Conservation (phyloP, 192 early-diverging fungal genomes). For the Coemansia sp. region DNA sequence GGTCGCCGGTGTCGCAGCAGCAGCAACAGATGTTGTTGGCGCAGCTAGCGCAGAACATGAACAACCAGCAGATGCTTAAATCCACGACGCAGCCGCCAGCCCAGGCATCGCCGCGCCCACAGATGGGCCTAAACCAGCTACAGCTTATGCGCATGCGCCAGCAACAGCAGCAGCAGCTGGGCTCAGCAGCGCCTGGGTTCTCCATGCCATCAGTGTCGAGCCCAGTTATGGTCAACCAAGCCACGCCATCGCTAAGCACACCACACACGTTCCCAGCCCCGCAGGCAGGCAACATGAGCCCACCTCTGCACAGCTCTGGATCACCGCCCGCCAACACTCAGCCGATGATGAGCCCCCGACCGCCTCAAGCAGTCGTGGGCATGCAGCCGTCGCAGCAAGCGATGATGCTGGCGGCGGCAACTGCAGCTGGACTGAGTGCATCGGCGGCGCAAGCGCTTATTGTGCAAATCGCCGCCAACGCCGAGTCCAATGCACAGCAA, state of each 20-base stretch:
- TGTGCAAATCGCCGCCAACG: constrained; percentile 39
- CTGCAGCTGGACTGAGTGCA: constrained; percentile 36
- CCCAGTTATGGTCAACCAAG: constrained; percentile 20
- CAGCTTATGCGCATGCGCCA: constrained; percentile 45
- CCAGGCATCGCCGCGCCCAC: constrained; percentile 17
- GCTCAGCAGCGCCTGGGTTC: background rate
- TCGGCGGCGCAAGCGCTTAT: constrained; percentile 39
- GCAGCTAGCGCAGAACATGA: constrained; percentile 37
- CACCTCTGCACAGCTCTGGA: background rate
- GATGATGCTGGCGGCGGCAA: constrained; percentile 45
- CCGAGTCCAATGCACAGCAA: constrained; percentile 23
- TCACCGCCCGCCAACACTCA: background rate
- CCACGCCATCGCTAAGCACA: background rate
- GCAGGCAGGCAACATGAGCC: background rate
- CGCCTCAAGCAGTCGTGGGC: constrained; percentile 12
- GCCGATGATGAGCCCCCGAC: background rate
- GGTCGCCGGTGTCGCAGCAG: background rate
- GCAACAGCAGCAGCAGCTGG: constrained; percentile 28
- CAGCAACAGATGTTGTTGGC: constrained; percentile 35
- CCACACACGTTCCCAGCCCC: background rate
- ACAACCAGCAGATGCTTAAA: constrained; percentile 36
- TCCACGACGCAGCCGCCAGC: constrained; percentile 7
- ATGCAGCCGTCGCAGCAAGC: constrained; percentile 41
- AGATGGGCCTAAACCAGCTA: constrained; percentile 28
- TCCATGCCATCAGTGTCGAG: constrained; percentile 11